These are phyloP conservation scores for Penicillium sp. DNA, from an alignment of 2,329 filamentous ascomycete genomes.

Conservation along the genomic window DNA sequence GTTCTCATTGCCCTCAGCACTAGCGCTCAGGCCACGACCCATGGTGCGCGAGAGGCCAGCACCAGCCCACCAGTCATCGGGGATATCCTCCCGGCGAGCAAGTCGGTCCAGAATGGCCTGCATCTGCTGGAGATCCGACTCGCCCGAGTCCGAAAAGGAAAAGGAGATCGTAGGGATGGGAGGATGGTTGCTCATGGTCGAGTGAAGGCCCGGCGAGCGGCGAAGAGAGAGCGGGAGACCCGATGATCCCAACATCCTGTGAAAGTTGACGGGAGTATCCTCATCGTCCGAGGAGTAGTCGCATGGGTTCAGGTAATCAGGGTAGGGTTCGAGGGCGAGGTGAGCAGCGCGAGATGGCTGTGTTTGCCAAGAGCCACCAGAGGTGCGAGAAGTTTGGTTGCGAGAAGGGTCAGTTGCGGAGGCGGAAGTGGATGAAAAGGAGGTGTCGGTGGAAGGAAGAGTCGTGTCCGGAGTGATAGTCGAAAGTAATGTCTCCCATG, in stretches of 20 bases:
- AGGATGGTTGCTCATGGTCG: conserved; percentile 35
- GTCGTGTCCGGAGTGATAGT: conserved; percentile 80
- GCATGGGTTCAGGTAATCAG: conserved; percentile 37
- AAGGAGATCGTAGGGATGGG: conserved; percentile 34
- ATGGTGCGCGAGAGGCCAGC: conserved; percentile 63
- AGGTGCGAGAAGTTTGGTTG: conserved; percentile 32
- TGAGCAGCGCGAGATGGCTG: conserved; percentile 25
- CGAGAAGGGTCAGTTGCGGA: conserved; percentile 28
- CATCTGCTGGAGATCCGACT: conserved; percentile 59
- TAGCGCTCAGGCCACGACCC: conserved; percentile 28
- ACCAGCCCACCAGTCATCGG: conserved; percentile 78
- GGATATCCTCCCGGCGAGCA: conserved; percentile 69
- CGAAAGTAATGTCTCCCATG: conserved; percentile 77
- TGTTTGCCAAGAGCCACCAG: conserved; percentile 47
- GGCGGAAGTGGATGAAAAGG: conserved; percentile 64
- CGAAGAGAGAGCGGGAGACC: conserved; percentile 19
- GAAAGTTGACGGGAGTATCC: conserved; percentile 21
- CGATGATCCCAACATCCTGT: conserved; percentile 8
- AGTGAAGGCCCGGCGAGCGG: conserved; percentile 26
- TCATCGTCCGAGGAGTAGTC: conserved; percentile 37
- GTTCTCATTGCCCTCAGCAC: conserved; percentile 23
- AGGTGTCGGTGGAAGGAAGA: conserved; percentile 75
- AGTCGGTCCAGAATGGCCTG: conserved; percentile 70
- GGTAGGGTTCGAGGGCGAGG: conserved; percentile 35
- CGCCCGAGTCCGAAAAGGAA: conserved; percentile 30